Conservation (phyloP, 306 rosid genomes). For the Cercis canadensis region DNA sequence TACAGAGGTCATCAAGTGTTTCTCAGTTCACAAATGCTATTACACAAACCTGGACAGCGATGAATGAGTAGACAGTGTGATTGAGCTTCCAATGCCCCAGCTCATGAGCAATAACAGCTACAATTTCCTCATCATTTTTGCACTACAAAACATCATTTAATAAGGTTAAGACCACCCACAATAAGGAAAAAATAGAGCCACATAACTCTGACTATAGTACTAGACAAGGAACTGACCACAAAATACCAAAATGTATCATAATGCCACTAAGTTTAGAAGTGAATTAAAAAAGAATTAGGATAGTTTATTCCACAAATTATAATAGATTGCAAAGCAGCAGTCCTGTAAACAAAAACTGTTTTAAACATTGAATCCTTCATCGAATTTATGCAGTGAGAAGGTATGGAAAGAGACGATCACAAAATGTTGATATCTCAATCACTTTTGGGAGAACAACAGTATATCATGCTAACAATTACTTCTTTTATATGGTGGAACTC, state of each 20-base stretch:
- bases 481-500: neutral
- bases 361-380: neutral
- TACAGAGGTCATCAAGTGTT: constrained; percentile 14
- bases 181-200: neutral
- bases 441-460: neutral
- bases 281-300: too few species aligned
- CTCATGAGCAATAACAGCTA: constrained; percentile 97
- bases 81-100: constrained; percentile 99
- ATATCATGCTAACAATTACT: neutral
- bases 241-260: constrained; percentile 10
- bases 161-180: constrained; percentile 21
- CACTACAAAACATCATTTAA: constrained; percentile 60
- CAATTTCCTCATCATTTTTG: constrained; percentile 92
- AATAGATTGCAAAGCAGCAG: neutral
- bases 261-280: neutral
- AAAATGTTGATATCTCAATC: constrained; percentile 20
- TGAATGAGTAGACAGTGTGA: constrained; percentile 89
- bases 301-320: neutral
- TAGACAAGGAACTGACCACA: neutral
- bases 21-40: constrained; percentile 33
- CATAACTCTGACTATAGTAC: neutral
- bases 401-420: neutral
- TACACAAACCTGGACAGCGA: constrained; percentile 88
- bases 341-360: neutral
- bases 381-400: neutral